These are phyloP conservation scores for Aureobasidium sp. DNA, from an alignment of 2,329 filamentous ascomycete genomes.

Conservation along the genomic window DNA sequence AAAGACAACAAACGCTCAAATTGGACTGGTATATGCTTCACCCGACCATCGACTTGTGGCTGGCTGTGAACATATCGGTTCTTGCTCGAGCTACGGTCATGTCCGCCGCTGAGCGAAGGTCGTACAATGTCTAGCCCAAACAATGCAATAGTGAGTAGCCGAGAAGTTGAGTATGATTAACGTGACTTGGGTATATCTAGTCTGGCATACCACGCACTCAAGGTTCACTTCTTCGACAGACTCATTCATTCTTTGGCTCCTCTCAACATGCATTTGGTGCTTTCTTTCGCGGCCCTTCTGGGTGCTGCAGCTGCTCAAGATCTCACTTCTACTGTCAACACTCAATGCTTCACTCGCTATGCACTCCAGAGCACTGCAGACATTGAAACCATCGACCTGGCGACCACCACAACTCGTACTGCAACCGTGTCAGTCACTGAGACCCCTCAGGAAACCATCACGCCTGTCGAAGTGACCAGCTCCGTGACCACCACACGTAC, in stretches of 20 bases:
- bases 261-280: background rate
- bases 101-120: background rate
- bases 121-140: background rate
- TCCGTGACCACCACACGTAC: background rate
- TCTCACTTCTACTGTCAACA: background rate
- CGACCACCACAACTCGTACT: background rate
- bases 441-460: background rate
- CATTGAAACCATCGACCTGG: background rate
- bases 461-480: background rate
- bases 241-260: background rate
- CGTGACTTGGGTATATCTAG: background rate
- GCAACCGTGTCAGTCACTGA: background rate
- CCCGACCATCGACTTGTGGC: background rate
- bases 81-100: background rate
- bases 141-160: too few species aligned
- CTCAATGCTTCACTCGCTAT: background rate
- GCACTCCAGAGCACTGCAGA: background rate
- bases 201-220: background rate
- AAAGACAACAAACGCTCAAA: background rate
- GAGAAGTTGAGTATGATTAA: too few species aligned
- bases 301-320: background rate
- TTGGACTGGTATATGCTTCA: background rate
- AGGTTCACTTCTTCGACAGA: background rate
- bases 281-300: background rate
- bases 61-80: background rate